Evolutionary conservation across 257 asterid species (phyloP).

Genomic region (Solanum piurae): DNA sequence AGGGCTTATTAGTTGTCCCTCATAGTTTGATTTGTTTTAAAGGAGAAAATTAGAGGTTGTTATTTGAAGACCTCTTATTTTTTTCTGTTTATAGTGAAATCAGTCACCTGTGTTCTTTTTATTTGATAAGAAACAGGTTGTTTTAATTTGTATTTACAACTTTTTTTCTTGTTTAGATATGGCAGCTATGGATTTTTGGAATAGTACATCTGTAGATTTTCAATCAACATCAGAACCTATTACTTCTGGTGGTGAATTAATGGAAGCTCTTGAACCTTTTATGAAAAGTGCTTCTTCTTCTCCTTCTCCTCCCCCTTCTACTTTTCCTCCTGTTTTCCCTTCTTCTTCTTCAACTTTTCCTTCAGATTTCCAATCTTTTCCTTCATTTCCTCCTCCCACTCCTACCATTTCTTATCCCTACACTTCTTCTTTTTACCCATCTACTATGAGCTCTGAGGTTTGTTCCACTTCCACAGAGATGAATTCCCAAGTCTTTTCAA

Average conservation of each 20-base stretch:
- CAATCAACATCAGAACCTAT: slow-evolving; percentile 20
- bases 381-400: slow-evolving; percentile 4
- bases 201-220: slow-evolving; percentile 28
- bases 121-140: slow-evolving; percentile 57
- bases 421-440: slow-evolving; percentile 17
- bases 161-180: neutral
- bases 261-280: slow-evolving; percentile 98
- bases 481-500: neutral
- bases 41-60: slow-evolving; percentile 46
- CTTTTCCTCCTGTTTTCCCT: neutral
- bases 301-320: neutral
- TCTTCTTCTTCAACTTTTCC: neutral
- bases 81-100: neutral
- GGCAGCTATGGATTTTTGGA: slow-evolving; percentile 79
- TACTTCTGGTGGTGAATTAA: slow-evolving; percentile 70
- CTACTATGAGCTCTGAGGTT: neutral
- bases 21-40: neutral
- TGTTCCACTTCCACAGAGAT: slow-evolving; percentile 1
- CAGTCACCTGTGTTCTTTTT: slow-evolving; percentile 32
- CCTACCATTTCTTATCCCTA: slow-evolving; percentile 11
- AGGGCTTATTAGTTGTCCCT: slow-evolving; percentile 71
- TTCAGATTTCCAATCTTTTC: neutral
- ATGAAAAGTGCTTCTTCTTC: slow-evolving; percentile 60
- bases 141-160: too few species aligned
- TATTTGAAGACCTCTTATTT: slow-evolving; percentile 44